A percentile compares a stretch with the other conserved stretches of the same genome.
These are phyloP conservation scores for Akanthomyces dipterigenus DNA, from an alignment of 2,329 filamentous ascomycete genomes.

Conservation along the genomic window DNA sequence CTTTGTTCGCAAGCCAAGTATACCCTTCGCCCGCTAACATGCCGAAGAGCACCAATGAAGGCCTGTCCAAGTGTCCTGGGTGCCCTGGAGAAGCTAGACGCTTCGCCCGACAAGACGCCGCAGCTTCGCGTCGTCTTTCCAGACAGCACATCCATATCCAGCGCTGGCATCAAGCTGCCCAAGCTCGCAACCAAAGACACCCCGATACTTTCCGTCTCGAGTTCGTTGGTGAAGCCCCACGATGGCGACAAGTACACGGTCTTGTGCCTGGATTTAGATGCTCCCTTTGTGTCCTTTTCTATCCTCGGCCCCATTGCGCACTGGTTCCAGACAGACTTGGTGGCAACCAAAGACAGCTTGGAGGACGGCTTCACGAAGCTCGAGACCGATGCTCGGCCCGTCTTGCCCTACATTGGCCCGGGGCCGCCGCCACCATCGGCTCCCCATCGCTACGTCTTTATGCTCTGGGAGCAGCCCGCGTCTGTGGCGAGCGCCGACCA, in stretches of 20 bases:
- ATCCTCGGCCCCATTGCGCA: constrained; percentile 40
- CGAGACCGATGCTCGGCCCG: constrained; percentile 17
- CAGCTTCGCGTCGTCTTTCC: constrained; percentile 1
- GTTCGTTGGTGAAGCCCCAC: neutral
- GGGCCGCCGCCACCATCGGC: constrained; percentile 37
- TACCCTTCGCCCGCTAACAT: neutral
- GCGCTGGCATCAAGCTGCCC: neutral
- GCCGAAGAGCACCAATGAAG: neutral
- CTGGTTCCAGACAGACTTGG: constrained; percentile 33
- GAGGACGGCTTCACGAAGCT: constrained; percentile 10
- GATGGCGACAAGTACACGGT: constrained; percentile 1
- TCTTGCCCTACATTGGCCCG: constrained; percentile 37
- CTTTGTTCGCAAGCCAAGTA: neutral
- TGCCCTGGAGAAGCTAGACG: neutral
- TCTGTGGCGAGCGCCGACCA: neutral
- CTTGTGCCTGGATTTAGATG: constrained; percentile 37
- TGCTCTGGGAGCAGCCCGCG: constrained; percentile 40
- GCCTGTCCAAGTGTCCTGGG: neutral
- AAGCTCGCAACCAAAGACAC: neutral
- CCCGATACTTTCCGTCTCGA: neutral
- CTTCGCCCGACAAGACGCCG: neutral
- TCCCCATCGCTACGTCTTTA: constrained; percentile 44
- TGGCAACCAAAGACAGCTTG: neutral
- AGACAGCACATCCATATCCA: neutral
- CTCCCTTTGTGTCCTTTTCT: constrained; percentile 35